A percentile compares a stretch with the other conserved stretches of the same genome.
Evolutionary conservation across 352 stramenopile genomes (phyloP).

Genomic region (Pythium plurisporium): DNA sequence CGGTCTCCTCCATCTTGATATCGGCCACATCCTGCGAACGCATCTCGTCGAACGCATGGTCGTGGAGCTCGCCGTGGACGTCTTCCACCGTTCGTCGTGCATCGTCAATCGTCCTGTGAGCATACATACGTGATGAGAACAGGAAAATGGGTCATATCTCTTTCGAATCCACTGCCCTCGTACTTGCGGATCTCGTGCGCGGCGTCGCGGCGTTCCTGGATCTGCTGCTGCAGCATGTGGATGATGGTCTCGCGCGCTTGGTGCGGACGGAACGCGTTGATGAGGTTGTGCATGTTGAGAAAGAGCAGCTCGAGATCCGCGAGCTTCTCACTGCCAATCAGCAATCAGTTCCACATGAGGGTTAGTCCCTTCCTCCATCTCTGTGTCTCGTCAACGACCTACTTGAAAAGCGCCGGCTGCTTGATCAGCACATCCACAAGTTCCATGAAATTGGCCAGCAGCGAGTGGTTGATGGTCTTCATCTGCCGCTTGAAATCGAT

Average conservation of each 20-base stretch:
- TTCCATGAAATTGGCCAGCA: constrained; percentile 82
- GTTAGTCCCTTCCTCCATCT: neutral
- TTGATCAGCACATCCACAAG: constrained; percentile 81
- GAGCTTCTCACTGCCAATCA: constrained; percentile 60
- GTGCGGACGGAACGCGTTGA: constrained; percentile 84
- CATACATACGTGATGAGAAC: too few relatives aligned
- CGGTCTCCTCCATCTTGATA: constrained; percentile 52
- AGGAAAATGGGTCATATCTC: too few relatives aligned
- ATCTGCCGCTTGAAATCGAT: constrained; percentile 77
- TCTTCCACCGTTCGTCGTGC: constrained; percentile 54
- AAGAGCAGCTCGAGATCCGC: constrained; percentile 84
- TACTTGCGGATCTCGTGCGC: constrained; percentile 65
- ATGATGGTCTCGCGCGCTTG: constrained; percentile 81
- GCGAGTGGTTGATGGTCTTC: constrained; percentile 83
- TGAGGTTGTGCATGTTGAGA: constrained; percentile 89
- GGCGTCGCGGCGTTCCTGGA: constrained; percentile 69
- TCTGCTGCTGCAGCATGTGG: constrained; percentile 75
- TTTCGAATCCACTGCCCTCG: neutral
- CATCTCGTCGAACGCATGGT: constrained; percentile 38
- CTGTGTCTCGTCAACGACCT: constrained; percentile 12
- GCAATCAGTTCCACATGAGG: neutral
- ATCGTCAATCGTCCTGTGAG: constrained; percentile 48
- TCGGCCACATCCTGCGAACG: constrained; percentile 21
- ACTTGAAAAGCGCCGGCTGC: constrained; percentile 80
- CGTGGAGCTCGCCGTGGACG: constrained; percentile 55